Evolutionary conservation across 2,329 filamentous ascomycete genomes (phyloP).

Genomic region (Nothopassalora personata): DNA sequence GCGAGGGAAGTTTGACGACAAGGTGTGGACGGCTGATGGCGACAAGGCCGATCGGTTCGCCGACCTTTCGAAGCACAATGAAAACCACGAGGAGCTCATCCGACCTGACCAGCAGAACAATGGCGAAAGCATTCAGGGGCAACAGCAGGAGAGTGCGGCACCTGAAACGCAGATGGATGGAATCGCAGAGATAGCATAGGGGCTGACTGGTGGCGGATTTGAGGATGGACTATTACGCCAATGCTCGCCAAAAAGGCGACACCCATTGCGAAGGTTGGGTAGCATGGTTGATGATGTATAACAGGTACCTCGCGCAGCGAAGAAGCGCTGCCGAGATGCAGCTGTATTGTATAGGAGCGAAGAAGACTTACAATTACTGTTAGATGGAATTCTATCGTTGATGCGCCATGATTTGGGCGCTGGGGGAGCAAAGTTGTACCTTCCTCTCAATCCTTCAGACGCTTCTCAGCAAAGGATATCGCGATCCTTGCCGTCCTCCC

Average conservation of each 20-base stretch:
- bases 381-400: background rate
- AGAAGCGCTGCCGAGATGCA: background rate
- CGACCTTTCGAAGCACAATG: slow-evolving; percentile 20
- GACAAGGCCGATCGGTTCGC: slow-evolving; percentile 25
- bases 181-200: too few species aligned
- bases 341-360: background rate
- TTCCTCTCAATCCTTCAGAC: background rate
- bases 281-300: background rate
- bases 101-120: slow-evolving; percentile 23
- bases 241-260: too few species aligned
- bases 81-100: slow-evolving; percentile 31
- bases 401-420: background rate
- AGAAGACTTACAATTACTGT: background rate
- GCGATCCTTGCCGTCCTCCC: background rate
- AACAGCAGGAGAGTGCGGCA: slow-evolving; percentile 7
- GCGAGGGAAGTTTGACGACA: slow-evolving; percentile 76
- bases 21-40: slow-evolving; percentile 74
- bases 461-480: background rate
- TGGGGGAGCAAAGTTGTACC: background rate
- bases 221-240: too few species aligned
- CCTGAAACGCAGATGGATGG: slow-evolving; percentile 3
- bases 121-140: background rate
- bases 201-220: too few species aligned
- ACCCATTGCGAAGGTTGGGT: background rate
- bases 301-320: background rate